Evolutionary conservation across 768 basidiomycete species (phyloP), one percentile per base, ranked within the genome.

Genomic region (Antrodiella citrinella): DNA sequence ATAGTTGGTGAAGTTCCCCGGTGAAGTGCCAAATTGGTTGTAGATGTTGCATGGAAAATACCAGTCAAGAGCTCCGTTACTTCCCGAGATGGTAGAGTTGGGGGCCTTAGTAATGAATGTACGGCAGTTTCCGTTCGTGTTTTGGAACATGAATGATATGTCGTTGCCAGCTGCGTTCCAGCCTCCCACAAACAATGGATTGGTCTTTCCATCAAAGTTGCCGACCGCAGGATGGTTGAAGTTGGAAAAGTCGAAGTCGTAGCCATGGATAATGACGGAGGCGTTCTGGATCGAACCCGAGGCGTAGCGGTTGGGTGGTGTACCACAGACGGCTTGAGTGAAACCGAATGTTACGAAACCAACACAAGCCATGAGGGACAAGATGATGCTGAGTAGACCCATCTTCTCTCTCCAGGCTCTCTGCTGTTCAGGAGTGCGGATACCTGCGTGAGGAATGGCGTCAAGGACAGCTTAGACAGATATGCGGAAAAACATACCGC

Each of bases 291-390:
- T 81, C 21, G 74, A 72, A 30, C 91, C 93, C 39, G 85, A 80
- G 57, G 87, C 84, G 72, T 77, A 94, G 13, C 92, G 82, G 54
- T 86, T 81, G 35, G 87, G 78, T 26, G 92, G 91, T 26, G 74
- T 85, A 26, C 92, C 92, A 65, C 96, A 99, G 40, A 98, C 96
- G 48, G 82, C 70, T 62, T 91, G 81, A 9, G 93, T 97, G 73
- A 99, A 99, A 5, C 96, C 96, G 69, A 99, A 99, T 10, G 96
- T 99, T 63, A 99, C 75, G 80, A 91, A 99, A 62, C 94, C 96
- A 60, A 99, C 96, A 48, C 73, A 80, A 15, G 89, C 87, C 94
- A 98, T 96, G 54, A 93, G 77, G n/a, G 67, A 3, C 13, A 77
- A 64, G 61, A 95, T 91, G 66, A 97, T 74, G 56, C 75, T 72